These are phyloP conservation scores for Geotrichum klebahnii DNA, from an alignment of 1,139 yeast species.

Conservation along the genomic window DNA sequence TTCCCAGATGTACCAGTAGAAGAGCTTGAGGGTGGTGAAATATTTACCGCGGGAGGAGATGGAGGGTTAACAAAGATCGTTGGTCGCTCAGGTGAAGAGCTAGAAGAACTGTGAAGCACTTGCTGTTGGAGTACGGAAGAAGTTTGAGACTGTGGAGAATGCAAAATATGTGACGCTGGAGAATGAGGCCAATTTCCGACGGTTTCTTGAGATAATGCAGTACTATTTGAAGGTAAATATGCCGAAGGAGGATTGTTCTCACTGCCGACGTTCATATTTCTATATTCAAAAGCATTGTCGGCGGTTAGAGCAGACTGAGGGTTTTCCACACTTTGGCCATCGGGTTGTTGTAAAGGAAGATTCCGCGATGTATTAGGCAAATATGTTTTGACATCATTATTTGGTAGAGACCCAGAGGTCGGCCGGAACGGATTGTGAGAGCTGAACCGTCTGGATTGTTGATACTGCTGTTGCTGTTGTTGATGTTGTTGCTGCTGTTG, in stretches of 20 bases:
- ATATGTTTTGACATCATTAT: background rate
- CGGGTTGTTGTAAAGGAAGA: background rate
- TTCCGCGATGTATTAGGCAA: background rate
- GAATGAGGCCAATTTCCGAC: background rate
- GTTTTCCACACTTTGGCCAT: too few species aligned
- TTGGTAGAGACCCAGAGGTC: background rate
- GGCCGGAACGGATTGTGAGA: slow-evolving; percentile 7
- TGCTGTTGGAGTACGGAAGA: background rate
- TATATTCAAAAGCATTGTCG: background rate
- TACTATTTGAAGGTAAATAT: background rate
- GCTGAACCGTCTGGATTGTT: background rate
- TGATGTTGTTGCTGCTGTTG: too few species aligned
- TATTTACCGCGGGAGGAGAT: background rate
- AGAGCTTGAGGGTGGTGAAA: background rate
- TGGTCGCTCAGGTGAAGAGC: background rate
- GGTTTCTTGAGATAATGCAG: background rate
- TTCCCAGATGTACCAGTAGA: background rate
- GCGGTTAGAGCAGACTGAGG: too few species aligned
- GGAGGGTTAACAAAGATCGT: background rate
- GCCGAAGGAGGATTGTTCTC: background rate
- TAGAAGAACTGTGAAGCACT: background rate
- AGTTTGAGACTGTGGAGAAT: background rate
- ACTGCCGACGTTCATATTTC: background rate
- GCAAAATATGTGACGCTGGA: background rate
- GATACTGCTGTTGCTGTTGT: background rate